Conservation (phyloP, 306 rosid species). For the Vigna mungo region DNA sequence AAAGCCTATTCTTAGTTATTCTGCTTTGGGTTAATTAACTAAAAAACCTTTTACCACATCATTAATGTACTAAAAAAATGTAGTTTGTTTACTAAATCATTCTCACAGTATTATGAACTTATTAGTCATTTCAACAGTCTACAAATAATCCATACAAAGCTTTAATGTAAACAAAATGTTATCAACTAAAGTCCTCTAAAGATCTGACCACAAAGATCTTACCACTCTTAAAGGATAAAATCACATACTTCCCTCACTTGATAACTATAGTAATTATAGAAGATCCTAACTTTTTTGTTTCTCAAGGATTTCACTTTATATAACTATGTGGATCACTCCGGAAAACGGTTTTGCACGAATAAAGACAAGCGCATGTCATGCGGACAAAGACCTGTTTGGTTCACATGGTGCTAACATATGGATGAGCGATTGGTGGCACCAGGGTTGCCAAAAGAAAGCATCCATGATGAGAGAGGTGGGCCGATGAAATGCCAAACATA, state of each 20-base stretch:
- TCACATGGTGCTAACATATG: no score
- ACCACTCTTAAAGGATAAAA: background rate
- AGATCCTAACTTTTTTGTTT: background rate
- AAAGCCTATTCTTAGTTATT: background rate
- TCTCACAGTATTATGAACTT: constrained; percentile 18
- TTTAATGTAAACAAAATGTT: background rate
- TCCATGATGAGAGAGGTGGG: no score
- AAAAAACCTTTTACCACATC: background rate
- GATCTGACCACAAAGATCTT: background rate
- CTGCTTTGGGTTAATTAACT: constrained; percentile 20
- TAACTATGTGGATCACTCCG: no score
- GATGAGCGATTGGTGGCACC: no score
- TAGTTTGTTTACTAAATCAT: constrained; percentile 19
- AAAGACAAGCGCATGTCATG: no score
- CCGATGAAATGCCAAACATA: no score
- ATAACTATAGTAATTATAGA: background rate
- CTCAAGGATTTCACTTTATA: background rate
- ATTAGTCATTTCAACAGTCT: background rate
- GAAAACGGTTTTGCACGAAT: no score
- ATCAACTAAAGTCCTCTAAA: background rate
- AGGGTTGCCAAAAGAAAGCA: no score
- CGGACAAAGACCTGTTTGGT: no score
- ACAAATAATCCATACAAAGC: background rate
- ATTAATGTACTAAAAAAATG: constrained; percentile 1
- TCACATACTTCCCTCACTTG: background rate